Percentiles rank a stretch among this genome's conserved stretches.
Evolutionary conservation across 2,329 filamentous ascomycete species (phyloP).

Genomic region (Boeremia lycopersici): DNA sequence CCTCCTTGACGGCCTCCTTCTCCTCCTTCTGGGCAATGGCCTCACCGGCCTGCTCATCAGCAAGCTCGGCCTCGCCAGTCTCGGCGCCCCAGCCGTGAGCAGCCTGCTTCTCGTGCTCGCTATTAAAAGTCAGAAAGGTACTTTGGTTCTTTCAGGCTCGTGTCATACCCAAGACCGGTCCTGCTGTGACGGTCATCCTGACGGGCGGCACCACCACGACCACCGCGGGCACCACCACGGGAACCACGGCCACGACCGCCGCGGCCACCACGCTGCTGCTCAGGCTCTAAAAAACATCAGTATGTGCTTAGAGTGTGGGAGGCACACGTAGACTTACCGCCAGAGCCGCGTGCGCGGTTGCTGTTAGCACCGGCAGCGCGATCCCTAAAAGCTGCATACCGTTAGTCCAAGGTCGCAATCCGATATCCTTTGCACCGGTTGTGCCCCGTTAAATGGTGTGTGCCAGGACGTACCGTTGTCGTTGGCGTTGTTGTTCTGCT

Average conservation of each 20-base stretch:
- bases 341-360: slow-evolving; percentile 74
- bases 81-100: slow-evolving; percentile 87
- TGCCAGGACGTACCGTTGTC: slow-evolving; percentile 79
- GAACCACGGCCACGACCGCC: slow-evolving; percentile 56
- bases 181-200: slow-evolving; percentile 67
- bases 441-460: background rate
- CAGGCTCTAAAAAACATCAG: slow-evolving; percentile 27
- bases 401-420: slow-evolving; percentile 23
- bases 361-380: slow-evolving; percentile 77
- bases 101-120: slow-evolving; percentile 84
- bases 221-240: slow-evolving; percentile 56
- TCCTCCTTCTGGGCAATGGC: slow-evolving; percentile 85
- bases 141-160: background rate
- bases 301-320: background rate
- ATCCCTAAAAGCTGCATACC: slow-evolving; percentile 79
- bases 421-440: background rate
- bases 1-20: slow-evolving; percentile 62
- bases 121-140: slow-evolving; percentile 44
- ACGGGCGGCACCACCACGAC: slow-evolving; percentile 41
- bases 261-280: slow-evolving; percentile 32
- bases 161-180: slow-evolving; percentile 63
- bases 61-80: slow-evolving; percentile 81
- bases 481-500: slow-evolving; percentile 69
- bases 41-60: slow-evolving; percentile 90
- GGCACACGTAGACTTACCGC: slow-evolving; percentile 33